These are phyloP conservation scores for Trichomonascaceae sp. DNA, from an alignment of 1,139 yeast genomes.

Conservation along the genomic window DNA sequence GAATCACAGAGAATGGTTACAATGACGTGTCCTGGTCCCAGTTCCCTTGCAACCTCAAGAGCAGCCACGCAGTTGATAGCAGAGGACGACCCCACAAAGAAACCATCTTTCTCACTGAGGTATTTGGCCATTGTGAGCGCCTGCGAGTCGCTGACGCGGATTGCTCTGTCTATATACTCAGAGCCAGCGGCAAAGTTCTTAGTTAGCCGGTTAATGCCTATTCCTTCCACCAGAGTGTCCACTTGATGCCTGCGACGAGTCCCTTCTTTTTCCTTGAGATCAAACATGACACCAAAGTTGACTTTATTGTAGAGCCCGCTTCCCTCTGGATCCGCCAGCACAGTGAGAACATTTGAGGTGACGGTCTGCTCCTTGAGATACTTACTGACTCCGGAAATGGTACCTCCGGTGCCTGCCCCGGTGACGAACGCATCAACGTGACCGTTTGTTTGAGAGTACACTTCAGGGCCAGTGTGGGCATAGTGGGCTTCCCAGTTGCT, in stretches of 20 bases:
- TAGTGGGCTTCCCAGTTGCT: conserved; percentile 82
- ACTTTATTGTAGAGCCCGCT: conserved; percentile 79
- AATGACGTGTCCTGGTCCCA: conserved; percentile 52
- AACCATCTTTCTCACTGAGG: conserved; percentile 70
- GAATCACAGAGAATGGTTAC: conserved; percentile 91
- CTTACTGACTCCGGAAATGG: conserved; percentile 77
- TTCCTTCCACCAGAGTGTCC: conserved; percentile 88
- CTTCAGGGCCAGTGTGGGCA: conserved; percentile 81
- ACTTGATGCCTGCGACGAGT: conserved; percentile 92
- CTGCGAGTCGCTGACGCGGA: conserved; percentile 64
- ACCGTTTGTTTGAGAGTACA: conserved; percentile 54
- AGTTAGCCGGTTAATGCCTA: conserved; percentile 80
- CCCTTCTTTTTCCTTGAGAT: conserved; percentile 78
- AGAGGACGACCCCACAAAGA: conserved; percentile 83
- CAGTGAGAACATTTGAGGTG: conserved; percentile 20
- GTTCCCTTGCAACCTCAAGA: conserved; percentile 43
- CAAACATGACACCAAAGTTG: conserved; percentile 89
- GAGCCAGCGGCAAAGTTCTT: conserved; percentile 59
- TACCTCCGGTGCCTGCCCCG: conserved; percentile 67
- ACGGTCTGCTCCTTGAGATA: conserved; percentile 45
- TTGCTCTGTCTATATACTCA: conserved; percentile 55
- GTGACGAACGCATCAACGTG: conserved; percentile 62
- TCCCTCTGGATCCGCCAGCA: conserved; percentile 93
- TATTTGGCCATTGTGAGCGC: conserved; percentile 82
- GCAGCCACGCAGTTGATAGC: conserved; percentile 93